phyloP scores from a whole-genome alignment of 768 basidiomycete genomes.

The Amanita inopinata region DNA sequence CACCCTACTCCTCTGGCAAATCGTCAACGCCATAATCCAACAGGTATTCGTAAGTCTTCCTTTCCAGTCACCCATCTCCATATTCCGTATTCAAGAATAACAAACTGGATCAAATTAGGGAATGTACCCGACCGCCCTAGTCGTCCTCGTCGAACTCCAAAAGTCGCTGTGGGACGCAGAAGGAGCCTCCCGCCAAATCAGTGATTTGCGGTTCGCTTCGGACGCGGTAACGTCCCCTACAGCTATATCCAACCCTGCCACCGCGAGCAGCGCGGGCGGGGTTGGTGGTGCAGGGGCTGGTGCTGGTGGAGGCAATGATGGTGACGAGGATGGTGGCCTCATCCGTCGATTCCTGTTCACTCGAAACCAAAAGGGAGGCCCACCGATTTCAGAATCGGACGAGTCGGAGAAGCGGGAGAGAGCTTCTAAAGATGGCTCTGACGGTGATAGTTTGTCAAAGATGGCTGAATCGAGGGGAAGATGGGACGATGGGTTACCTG shows the following conservation, averaged over 20 bases:
- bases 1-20: background rate
- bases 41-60: background rate
- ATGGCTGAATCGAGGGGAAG: no score
- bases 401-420: no score
- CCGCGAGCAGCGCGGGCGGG: background rate
- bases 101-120: background rate
- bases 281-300: no score
- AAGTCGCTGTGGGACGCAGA: constrained; percentile 5
- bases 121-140: constrained; percentile 5
- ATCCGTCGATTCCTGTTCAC: no score
- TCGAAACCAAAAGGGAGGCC: no score
- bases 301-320: no score
- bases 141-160: constrained; percentile 4
- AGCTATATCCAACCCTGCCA: background rate
- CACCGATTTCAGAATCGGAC: no score
- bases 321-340: no score
- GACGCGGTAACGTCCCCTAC: background rate
- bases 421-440: no score
- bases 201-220: background rate
- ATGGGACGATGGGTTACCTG: no score
- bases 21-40: background rate
- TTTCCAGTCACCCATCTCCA: background rate
- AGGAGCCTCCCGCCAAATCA: background rate
- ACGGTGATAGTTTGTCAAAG: no score
- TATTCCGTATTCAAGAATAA: background rate